Base-by-base conservation (phyloP, 805 yeast species). In the Spathaspora girioi region DNA sequence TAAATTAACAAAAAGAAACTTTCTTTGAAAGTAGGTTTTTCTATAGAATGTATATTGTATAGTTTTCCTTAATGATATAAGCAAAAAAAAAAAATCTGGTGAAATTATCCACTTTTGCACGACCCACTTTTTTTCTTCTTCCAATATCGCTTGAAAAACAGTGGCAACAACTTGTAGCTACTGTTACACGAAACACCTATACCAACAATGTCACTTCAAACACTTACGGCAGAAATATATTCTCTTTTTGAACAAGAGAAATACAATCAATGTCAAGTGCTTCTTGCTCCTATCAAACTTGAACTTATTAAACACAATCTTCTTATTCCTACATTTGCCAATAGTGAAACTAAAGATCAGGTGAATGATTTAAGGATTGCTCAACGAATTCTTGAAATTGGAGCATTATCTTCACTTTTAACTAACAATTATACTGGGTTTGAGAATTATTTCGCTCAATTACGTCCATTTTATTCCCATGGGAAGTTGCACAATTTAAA, bases 341-440 rank as follows among this genome's bases (percentile, higher is more conserved):
- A 68, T 54, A 60, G 75, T 69, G 48, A 60, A 67, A 50, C 67
- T 56, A 48, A 68, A 59, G 66, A 69, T 60, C 78, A 78, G 51
- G 64, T 82, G 35, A 80, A 79, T 52, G 97, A 92, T 69, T 77
- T 91, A 51, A 76, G 79, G 54, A 88, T 90, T 40, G 83, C 96
- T 7, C 84, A 96, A 58, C 82, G 87, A 41, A 87, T 93, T 43
- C 73, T 94, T 47, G 98, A 94, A 67, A 81, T 91, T 53, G 97
- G 97, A 11, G 96, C 96, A 0, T 73, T 93, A 49, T 80, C 88
- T 15, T 80, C 92, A 47, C 82, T 94, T 54, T 85, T 86, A 58
- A 66, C 79, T 43, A 70, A 78, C 35, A 78, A 87, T 55, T 81
- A 86, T 60, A 78, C 70, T 18, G 77, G 79, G n/a, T 89, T 91